These are phyloP conservation scores for Nitzschia putrida DNA, from an alignment of 108 stramenopile genomes.

Conservation along the genomic window DNA sequence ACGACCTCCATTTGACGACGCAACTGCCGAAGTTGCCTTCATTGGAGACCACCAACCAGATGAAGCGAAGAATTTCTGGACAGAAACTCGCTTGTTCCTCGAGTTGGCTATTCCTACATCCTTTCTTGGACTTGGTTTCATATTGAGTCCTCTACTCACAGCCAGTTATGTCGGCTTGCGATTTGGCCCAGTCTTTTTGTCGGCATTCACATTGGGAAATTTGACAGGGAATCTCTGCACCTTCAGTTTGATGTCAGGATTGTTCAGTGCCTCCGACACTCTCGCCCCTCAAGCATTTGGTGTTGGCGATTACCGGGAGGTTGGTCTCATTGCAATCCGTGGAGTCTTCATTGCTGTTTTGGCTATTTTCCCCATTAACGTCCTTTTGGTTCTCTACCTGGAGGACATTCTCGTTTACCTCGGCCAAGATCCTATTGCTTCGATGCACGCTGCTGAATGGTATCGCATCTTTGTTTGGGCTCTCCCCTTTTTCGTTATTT, in stretches of 20 bases:
- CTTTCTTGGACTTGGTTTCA: constrained; percentile 27
- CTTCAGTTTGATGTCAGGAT: constrained; percentile 32
- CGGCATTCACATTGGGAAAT: constrained; percentile 46
- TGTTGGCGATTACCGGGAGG: constrained; percentile 25
- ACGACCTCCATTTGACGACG: constrained; percentile 6
- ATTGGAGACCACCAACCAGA: constrained; percentile 10
- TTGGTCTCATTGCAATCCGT: constrained; percentile 38
- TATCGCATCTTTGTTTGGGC: constrained; percentile 41
- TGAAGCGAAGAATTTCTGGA: constrained; percentile 15
- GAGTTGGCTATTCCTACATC: constrained; percentile 41
- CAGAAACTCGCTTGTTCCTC: constrained; percentile 27
- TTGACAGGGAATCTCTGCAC: constrained; percentile 50
- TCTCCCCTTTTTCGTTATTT: constrained; percentile 37
- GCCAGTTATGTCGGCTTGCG: constrained; percentile 39
- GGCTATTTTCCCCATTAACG: constrained; percentile 31
- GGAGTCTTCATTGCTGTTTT: constrained; percentile 21
- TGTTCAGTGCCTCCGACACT: constrained; percentile 47
- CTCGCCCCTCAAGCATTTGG: constrained; percentile 46
- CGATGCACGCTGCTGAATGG: constrained; percentile 35
- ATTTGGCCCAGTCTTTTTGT: constrained; percentile 35
- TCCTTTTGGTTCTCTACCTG: constrained; percentile 28
- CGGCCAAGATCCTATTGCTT: constrained; percentile 39
- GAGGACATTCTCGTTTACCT: constrained; percentile 24
- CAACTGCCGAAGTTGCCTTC: background rate
- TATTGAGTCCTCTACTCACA: constrained; percentile 25